Evolutionary conservation across 257 asterid genomes (phyloP), one percentile per base, ranked within the genome.

Genomic region (Solanum corneliomulleri): DNA sequence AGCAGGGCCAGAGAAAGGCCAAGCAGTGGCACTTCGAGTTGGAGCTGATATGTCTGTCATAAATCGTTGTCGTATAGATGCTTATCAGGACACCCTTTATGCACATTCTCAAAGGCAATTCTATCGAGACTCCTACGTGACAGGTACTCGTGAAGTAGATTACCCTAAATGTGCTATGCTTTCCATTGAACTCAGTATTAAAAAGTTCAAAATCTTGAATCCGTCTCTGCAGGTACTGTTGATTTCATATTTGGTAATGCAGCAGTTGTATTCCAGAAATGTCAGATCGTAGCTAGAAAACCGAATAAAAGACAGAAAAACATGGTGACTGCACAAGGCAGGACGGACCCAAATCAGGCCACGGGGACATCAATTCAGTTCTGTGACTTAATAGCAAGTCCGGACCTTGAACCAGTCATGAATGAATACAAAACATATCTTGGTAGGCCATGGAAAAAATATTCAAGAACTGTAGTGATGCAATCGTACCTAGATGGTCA

Each of bases 301-400:
- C 94, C 95, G 0, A 84, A 87, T 91, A 21, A 56, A 33, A 58
- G 75, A 75, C 97, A 94, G 87, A 81, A 91, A 52, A 92, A 93
- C 92, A 92, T 91, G 93, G 91, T 92, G 44, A 93, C 96, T 8
- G 96, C 97, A 33, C 97, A 94, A 88, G 95, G 95, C n/a, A 85
- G 95, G 21, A 86, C 74, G 4, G 94, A 94, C 66, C 94, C 91
- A 69, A 92, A 93, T 47, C 95, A 93, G 90, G 91, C 86, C 86
- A 94, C 95, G 2, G 97, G 97, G 11, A 92, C 88, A 6, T 90
- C 95, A 0, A 90, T 94, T 88, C 97, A 94, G 6, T 80, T 85
- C 37, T 92, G 92, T 21, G 84, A 87, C 11, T 86, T 94, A 82
- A 82, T 35, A 16, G 90, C 96, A 1, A 87, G 92, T 23, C 39